These are phyloP conservation scores for Syzygium aromaticum DNA, from an alignment of 345 rosid genomes.

Conservation along the genomic window DNA sequence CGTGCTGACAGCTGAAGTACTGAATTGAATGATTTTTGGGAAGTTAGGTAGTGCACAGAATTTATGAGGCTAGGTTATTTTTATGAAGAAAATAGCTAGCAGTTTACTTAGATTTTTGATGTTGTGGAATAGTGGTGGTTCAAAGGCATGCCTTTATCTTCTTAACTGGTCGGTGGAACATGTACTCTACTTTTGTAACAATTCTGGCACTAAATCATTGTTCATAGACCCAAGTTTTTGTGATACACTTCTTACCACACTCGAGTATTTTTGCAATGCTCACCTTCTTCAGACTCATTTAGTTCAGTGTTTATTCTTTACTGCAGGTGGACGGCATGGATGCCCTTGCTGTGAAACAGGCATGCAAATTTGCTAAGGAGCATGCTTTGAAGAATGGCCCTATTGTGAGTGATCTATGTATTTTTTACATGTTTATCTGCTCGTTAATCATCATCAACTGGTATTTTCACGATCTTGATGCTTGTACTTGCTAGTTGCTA, in stretches of 20 bases:
- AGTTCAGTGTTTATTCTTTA: background rate
- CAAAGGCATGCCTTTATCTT: background rate
- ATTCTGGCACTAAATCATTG: background rate
- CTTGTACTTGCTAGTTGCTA: background rate
- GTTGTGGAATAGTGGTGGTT: background rate
- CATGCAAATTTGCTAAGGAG: slow-evolving; percentile 91
- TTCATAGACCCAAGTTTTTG: background rate
- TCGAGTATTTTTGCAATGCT: background rate
- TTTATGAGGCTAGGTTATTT: background rate
- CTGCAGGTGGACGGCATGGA: slow-evolving; percentile 97
- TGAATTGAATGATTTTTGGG: background rate
- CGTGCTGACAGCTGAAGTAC: background rate
- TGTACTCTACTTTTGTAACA: background rate
- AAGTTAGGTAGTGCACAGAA: background rate
- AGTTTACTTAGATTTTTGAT: background rate
- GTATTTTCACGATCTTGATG: background rate
- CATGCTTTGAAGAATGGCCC: slow-evolving; percentile 91
- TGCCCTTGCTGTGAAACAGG: slow-evolving; percentile 93
- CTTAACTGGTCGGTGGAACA: background rate
- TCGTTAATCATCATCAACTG: background rate
- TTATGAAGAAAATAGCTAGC: background rate
- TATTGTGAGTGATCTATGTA: slow-evolving; percentile 44
- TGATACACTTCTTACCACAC: background rate
- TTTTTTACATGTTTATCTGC: background rate
- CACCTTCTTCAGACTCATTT: background rate